Evolutionary conservation across 2,329 filamentous ascomycete genomes (phyloP).

Genomic region (Lachnellula arida): DNA sequence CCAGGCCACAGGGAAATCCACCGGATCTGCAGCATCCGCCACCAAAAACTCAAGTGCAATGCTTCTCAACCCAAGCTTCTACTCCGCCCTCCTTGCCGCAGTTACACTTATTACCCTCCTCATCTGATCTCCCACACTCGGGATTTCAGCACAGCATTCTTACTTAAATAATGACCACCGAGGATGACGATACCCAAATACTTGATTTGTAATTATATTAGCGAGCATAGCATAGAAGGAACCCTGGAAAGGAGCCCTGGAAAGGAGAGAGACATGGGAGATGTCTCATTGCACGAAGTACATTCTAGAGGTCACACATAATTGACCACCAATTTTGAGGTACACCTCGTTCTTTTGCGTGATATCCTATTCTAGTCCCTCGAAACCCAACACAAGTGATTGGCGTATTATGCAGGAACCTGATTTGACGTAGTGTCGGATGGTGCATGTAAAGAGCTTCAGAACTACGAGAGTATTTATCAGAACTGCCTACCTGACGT

Average conservation of each 20-base stretch:
- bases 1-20: slow-evolving; percentile 17
- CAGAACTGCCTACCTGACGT: too few species aligned
- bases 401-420: too few species aligned
- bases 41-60: neutral
- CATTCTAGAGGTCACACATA: slow-evolving; percentile 6
- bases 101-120: neutral
- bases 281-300: neutral
- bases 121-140: neutral
- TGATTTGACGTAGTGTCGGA: too few species aligned
- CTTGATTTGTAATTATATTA: neutral
- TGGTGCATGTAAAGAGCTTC: too few species aligned
- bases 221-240: neutral
- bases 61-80: neutral
- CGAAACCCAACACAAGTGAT: too few species aligned
- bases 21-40: neutral
- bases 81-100: neutral
- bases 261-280: neutral
- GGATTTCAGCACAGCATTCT: neutral
- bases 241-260: neutral
- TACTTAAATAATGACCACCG: neutral
- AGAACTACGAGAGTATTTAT: too few species aligned
- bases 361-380: neutral
- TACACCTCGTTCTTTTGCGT: neutral
- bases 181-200: slow-evolving; percentile 1
- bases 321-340: slow-evolving; percentile 3